These are phyloP conservation scores for Nakazawaea molendinolei DNA, from an alignment of 805 yeast species.

Conservation along the genomic window DNA sequence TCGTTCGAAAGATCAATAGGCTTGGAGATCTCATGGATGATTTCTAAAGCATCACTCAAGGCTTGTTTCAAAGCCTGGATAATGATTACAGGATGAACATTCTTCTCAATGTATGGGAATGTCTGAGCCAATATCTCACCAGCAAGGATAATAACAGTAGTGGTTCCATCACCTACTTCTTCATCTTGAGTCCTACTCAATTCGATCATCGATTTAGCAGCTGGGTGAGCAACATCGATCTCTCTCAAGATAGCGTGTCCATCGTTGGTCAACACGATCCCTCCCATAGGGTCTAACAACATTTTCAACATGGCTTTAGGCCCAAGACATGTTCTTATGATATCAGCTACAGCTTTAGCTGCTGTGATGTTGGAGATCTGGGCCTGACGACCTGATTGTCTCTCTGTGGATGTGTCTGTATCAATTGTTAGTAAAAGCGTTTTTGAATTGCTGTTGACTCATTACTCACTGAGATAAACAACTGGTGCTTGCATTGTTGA, in stretches of 20 bases:
- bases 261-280: constrained; percentile 93
- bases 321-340: constrained; percentile 95
- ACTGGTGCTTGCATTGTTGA: constrained; percentile 79
- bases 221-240: constrained; percentile 97
- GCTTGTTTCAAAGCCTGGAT: constrained; percentile 93
- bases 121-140: constrained; percentile 96
- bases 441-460: not conserved
- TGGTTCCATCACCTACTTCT: constrained; percentile 98
- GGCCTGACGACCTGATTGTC: constrained; percentile 96
- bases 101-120: constrained; percentile 88
- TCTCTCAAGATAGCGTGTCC: constrained; percentile 98
- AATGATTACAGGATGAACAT: constrained; percentile 94
- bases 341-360: constrained; percentile 98
- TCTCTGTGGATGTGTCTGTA: constrained; percentile 71
- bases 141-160: constrained; percentile 93
- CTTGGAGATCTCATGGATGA: constrained; percentile 74
- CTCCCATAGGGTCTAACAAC: constrained; percentile 95
- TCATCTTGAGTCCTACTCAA: constrained; percentile 96
- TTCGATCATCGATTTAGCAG: constrained; percentile 98
- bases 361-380: constrained; percentile 96
- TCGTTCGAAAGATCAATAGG: constrained; percentile 84
- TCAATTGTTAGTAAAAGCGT: constrained; percentile 6
- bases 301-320: constrained; percentile 99
- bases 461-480: constrained; percentile 54
- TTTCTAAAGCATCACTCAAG: constrained; percentile 79